Evolutionary conservation across 345 rosid genomes (phyloP), one percentile per base, ranked within the genome.

Genomic region (Punica granatum): DNA sequence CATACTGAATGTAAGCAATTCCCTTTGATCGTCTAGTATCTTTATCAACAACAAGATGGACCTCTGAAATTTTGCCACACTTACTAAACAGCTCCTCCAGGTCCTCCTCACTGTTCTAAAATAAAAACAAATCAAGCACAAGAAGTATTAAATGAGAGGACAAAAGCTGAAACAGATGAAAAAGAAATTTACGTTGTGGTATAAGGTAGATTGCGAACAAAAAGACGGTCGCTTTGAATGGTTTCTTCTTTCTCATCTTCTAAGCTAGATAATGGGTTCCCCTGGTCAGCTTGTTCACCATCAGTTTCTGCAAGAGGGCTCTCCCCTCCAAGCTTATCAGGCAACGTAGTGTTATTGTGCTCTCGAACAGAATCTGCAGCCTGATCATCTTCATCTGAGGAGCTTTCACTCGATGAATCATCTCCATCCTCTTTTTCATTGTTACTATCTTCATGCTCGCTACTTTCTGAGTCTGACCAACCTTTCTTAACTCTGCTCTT

Each of bases 21-120:
- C 99, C 99, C 73, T 82, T 94, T 66, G 99, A 89, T 65, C 88
- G 81, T 78, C 88, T 94, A 36, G 96, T 94, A 79, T 85, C 92
- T 79, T 84, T 91, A 75, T 94, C 91, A 66, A 91, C 81, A 71
- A 94, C 95, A 75, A 94, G 70, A 76, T 91, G 97, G 72, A 89
- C 97, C 75, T 86, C 80, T 11, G 84, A 78, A 69, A 89, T 67
- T 19, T 82, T 79, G 39, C 99, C 99, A 69, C 74, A 85, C 64
- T 71, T 71, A 72, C 79, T 70, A 68, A 91, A 94, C 69, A 79
- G 86, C 72, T 89, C 96, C 75, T 70, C 84, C 75, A 94, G 82
- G 74, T 93, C 97, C 74, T 93, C 98, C 78, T 88, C 97, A 65
- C 98, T 93, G 73, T 79, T 34, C 66, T 37, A 75, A 14, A 18